Base-by-base conservation (phyloP, 2,329 filamentous ascomycete species). In the Microascus cirrosus region DNA sequence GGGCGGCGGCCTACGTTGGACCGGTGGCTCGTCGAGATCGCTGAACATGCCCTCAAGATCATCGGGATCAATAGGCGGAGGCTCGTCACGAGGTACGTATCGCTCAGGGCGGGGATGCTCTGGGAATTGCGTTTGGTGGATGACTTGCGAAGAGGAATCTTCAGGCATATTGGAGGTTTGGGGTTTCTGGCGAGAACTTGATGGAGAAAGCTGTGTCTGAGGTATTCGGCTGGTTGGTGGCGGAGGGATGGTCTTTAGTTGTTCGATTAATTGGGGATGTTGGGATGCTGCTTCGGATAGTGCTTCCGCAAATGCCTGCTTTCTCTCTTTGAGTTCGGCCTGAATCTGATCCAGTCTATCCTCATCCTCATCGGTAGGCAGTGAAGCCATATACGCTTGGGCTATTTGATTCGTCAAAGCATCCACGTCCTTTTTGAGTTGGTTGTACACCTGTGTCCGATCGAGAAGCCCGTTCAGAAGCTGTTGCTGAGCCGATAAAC, bases 311-410 rank as follows among this genome's bases (percentile, higher is more conserved):
- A 83, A 67, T 1, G 63, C 63, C 24, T 69, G 65, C 61, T 80
- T 78, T 60, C 73, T 73, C 42, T 68, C 64, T 59, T 75, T 72
- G 15, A 82, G 68, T 56, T 73, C 65, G 54, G 71, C 71, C 12
- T 73, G 73, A 42, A 83, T 64, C 39, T 76, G 70, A 59, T 82
- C 78, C 10, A 83, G 67, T 48, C 70, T 73, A 36, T 66, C 64
- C 62, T 83, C 80, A 24, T 80, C 77, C 11, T 77, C 74, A 2
- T 77, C 74, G 1, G 77, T 82, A 54, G 82, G 75, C 15, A 77
- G 65, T 25, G 74, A 74, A 11, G 79, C 73, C 15, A 73, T 73
- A 60, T 82, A 84, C 0, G 76, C 76, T 59, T 77, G 70, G 2
- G 73, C 72, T 54, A 83, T 74, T 55, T 73, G 70, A 53, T 74